Evolutionary conservation across 2,329 filamentous ascomycete species (phyloP).

Genomic region (Apiospora malaysiana): DNA sequence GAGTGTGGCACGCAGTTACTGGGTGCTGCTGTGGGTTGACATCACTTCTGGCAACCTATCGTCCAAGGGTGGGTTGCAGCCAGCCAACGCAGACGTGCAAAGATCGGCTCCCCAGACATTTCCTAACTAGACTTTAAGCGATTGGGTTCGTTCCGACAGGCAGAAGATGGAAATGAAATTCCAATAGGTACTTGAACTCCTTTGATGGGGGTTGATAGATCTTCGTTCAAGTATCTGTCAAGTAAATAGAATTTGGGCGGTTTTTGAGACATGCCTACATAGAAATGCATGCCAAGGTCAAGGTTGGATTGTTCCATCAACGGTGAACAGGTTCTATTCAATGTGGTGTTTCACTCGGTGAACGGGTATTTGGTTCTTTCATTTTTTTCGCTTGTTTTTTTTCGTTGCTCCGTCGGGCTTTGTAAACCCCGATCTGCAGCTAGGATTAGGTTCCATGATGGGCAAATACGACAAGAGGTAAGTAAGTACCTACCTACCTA

Average conservation of each 20-base stretch:
- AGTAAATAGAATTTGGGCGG: background rate
- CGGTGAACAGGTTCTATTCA: background rate
- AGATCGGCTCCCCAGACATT: constrained; percentile 16
- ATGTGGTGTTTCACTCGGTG: constrained; percentile 1
- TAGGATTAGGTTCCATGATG: background rate
- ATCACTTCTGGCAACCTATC: background rate
- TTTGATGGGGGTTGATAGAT: background rate
- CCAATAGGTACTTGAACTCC: background rate
- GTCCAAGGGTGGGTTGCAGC: background rate
- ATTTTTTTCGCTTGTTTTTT: background rate
- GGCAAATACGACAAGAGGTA: background rate
- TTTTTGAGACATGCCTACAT: background rate
- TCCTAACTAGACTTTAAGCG: background rate
- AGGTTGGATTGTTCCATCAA: background rate
- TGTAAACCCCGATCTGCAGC: constrained; percentile 1
- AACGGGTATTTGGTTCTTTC: background rate
- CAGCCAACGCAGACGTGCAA: background rate
- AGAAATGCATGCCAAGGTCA: background rate
- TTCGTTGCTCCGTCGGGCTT: background rate
- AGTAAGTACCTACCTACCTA: too few species aligned
- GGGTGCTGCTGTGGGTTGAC: constrained; percentile 3
- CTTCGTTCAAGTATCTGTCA: background rate
- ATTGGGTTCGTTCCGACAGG: background rate
- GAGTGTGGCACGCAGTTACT: background rate
- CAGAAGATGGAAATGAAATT: background rate